Evolutionary conservation across 768 basidiomycete genomes (phyloP), one percentile per base, ranked within the genome.

Genomic region (Boletellus ananas): DNA sequence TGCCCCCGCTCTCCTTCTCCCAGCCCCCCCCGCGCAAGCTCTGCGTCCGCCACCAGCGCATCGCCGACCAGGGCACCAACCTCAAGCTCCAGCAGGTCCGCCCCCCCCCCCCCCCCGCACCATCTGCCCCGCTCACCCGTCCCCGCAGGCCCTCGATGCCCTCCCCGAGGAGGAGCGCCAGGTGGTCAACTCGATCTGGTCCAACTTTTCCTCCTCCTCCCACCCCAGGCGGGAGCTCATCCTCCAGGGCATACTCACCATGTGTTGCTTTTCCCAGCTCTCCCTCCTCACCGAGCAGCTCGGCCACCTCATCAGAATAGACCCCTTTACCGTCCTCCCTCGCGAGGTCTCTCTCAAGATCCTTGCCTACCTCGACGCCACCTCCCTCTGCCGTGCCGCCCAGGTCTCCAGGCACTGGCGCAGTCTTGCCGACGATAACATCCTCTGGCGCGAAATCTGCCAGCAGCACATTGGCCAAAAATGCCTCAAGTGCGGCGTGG

Each of bases 231-330:
- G 96, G 34, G 91, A 89, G 47, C 83, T 98, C 65, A 97, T 98
- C 65, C 86, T 99, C 43, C 91, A 90, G 61, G 96, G 96, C 35
- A 80, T 99, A 51, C 83, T 99, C 58, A 97, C 96, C 14, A 98
- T 99, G 93, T 98, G 94, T 69, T 98, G 96, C 72, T 97, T 96
- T 75, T 94, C 90, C 41, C 94, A 99, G 63, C 85, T 99, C 25
- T 97, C 96, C 23, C 87, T 97, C 43, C 85, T 99, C 51, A 87
- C 93, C 27, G 91, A 96, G 55, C 87, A 93, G 46, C 89, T 98
- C 52, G 76, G 84, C 31, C 85, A 90, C 57, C 85, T 97, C 58
- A 97, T 96, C 67, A 86, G 96, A 58, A 85, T 98, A 68, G 96
- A 99, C 67, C 96, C 95, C 10, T 93, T 98, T 70, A 72, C 78